Evolutionary conservation across 352 stramenopile species (phyloP).

Genomic region (Globisporangium carolinianum): DNA sequence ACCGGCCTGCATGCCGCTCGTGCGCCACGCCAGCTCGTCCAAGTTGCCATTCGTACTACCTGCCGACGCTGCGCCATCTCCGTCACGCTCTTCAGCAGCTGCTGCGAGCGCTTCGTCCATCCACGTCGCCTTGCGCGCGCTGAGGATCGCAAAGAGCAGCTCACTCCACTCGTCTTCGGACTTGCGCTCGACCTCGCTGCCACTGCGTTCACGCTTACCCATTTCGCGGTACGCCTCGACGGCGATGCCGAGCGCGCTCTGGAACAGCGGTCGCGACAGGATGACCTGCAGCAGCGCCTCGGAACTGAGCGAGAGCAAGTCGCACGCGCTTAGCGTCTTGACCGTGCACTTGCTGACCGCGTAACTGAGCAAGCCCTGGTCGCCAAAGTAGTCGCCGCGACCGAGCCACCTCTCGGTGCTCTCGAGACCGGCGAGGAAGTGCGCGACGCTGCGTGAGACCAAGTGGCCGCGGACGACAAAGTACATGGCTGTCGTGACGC

Average conservation of each 20-base stretch:
- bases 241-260: conserved; percentile 28
- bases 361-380: conserved; percentile 32
- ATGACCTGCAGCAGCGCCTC: conserved; percentile 42
- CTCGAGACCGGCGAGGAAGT: neutral
- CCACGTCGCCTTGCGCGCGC: conserved; percentile 26
- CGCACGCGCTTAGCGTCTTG: conserved; percentile 35
- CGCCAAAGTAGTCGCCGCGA: conserved; percentile 42
- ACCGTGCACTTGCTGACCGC: conserved; percentile 38
- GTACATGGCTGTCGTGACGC: conserved; percentile 38
- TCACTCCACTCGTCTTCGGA: conserved; percentile 36
- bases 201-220: conserved; percentile 8
- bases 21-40: conserved; percentile 21
- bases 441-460: conserved; percentile 8
- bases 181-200: neutral
- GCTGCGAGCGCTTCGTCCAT: conserved; percentile 25
- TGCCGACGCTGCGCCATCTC: too few relatives aligned
- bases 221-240: conserved; percentile 47
- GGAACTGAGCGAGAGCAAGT: conserved; percentile 40
- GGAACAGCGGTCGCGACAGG: conserved; percentile 23
- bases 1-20: conserved; percentile 14
- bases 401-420: conserved; percentile 11
- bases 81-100: conserved; percentile 5
- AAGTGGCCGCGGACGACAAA: conserved; percentile 53
- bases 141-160: conserved; percentile 28
- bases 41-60: too few relatives aligned